phyloP scores from a whole-genome alignment of 129 eudicot species.

The carrot (Daucus carota) region DNA sequence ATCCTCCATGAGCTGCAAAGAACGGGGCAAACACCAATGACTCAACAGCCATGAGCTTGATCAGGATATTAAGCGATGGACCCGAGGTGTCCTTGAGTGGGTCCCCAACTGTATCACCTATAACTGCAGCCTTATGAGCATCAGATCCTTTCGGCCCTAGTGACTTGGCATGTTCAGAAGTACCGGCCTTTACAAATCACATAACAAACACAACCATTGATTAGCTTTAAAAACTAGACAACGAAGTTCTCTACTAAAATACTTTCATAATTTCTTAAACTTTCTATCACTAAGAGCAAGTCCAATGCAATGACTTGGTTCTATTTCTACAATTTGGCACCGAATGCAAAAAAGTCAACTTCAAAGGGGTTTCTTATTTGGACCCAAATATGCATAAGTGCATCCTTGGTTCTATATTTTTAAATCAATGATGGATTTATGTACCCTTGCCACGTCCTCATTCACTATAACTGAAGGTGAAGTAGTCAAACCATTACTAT shows the following conservation, averaged over 20 bases:
- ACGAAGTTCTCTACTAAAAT: background rate
- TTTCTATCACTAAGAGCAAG: background rate
- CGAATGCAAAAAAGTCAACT: no score
- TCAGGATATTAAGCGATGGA: constrained; percentile 43
- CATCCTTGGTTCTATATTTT: no score
- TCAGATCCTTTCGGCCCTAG: constrained; percentile 54
- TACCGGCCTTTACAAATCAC: constrained; percentile 32
- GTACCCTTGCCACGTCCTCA: no score
- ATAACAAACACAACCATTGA: background rate
- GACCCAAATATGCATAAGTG: no score
- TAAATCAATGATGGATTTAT: no score
- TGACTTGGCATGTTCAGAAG: constrained; percentile 33
- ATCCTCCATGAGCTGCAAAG: constrained; percentile 45
- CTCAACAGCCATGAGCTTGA: constrained; percentile 53
- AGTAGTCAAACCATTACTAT: no score
- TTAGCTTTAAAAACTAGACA: background rate
- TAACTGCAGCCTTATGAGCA: constrained; percentile 49
- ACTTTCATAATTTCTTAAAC: background rate
- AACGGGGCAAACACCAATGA: constrained; percentile 46
- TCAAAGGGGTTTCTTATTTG: no score
- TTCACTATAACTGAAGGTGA: no score
- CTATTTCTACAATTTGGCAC: no score
- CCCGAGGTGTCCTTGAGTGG: constrained; percentile 51
- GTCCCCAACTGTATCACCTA: constrained; percentile 49
- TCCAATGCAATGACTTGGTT: no score